Evolutionary conservation across 108 stramenopile species (phyloP), one percentile per base, ranked within the genome.

Genomic region (Fistulifera solaris): DNA sequence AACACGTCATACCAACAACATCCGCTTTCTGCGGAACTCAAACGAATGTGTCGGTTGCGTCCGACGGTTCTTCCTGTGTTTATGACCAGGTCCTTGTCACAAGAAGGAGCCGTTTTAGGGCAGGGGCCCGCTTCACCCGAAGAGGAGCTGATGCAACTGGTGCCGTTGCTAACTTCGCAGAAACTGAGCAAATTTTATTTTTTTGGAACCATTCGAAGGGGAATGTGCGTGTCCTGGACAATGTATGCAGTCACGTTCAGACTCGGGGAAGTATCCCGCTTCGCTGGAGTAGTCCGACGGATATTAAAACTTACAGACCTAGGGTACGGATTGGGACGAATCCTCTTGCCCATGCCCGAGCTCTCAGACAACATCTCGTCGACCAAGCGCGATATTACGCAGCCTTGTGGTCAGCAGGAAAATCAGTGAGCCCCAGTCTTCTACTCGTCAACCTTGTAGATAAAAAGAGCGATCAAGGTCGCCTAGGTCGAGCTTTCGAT

Each of bases 181-280:
- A 98, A 74, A 95, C 93, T n/a, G 97, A 98, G 63, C 95, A 95
- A 77, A 63, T 94, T 31, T 56, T 73, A 44, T 35, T 87, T 13
- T 17, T 72, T 17, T 48, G 27, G 12, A 31, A 58, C 19, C 40
- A 67, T 28, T 38, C 61, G 15, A 59, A 49, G 15, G 21, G 38
- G 22, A n/a, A 59, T 18, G 40, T 65, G 22, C 27, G 38, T 31
- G 13, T 42, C 13, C 19, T 64, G 22, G 48, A 43, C 35, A 28
- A 40, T 12, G 48, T 63, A 18, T 56, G 58, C 24, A 72, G 71
- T 52, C 81, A 87, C 64, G 84, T 95, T 5, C 97, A 98, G 56
- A 84, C 82, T 1, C 87, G 97, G 17, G 97, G 97, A 19, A 93
- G 89, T 19, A 93, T 98, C 51, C 97, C 97, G 16, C 55, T 96